Base-by-base conservation (phyloP, 257 asterid species). In the Solanum pimpinellifolium region DNA sequence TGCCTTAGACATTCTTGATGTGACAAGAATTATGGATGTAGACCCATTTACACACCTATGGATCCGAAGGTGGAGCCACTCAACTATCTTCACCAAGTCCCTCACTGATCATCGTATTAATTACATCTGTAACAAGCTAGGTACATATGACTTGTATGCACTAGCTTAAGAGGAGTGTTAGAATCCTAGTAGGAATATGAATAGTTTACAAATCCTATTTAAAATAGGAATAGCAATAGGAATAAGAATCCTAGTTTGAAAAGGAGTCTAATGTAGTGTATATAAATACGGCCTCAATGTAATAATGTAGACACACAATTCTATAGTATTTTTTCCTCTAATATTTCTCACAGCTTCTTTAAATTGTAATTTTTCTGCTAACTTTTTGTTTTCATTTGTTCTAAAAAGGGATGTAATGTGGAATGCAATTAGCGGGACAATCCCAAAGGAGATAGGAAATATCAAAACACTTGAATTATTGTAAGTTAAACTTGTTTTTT, bases 361-460 rank as follows among this genome's bases (percentile, higher is more conserved):
- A 69, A 16, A 25, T 72, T 56, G 77, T 66, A 41, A 59, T 33
- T 65, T 85, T 12, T 87, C 13, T 88, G 35, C 21, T 88, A 77
- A 66, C 46, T 68, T 72, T 90, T 88, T 27, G 35, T 70, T 81
- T 81, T 62, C 70, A 16, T 87, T 75, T 89, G 52, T 83, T 62
- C 82, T 85, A 85, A 84, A 69, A 88, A 97, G 99, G 94, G 99
- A 96, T 90, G 88, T 97, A 83, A 97, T 97, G 99, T 96, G 99
- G 99, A 97, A 97, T 93, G 89, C 83, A 85, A 90, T 97, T 84
- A 90, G 91, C 33, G 99, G 99, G 74, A 91, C 83, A 76, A 96
- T 97, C 91, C 99, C 99, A 49, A 94, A 91, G 94, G 99, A 97
- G 94, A 97, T 97, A 49, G 98, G 99, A 90, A 93, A 89, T 87